These are phyloP conservation scores for Pseudocohnilembus persalinus DNA, from an alignment of 169 alveolate genomes.

Conservation along the genomic window DNA sequence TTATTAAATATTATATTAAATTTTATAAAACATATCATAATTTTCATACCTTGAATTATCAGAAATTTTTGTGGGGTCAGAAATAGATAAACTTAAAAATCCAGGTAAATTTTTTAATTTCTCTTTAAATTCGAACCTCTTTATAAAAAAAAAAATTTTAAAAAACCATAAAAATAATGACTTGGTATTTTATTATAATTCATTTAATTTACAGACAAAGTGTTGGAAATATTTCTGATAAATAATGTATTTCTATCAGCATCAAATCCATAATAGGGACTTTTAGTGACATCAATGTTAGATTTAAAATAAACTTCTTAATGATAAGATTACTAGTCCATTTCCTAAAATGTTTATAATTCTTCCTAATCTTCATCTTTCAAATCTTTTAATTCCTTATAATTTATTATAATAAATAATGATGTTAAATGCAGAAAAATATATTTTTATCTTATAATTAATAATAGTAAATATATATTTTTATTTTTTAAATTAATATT, in stretches of 20 bases:
- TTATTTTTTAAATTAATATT: no score
- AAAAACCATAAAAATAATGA: slow-evolving; percentile 26
- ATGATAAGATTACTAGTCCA: neutral
- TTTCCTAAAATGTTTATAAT: neutral
- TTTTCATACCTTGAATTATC: neutral
- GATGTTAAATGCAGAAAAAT: neutral
- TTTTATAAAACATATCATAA: no score
- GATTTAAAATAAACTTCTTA: neutral
- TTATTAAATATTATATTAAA: no score
- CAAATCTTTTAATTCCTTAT: neutral
- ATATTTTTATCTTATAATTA: no score
- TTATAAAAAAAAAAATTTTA: neutral
- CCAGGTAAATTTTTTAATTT: slow-evolving; percentile 48
- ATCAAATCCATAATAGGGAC: slow-evolving; percentile 41
- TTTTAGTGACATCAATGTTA: neutral
- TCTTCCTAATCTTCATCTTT: neutral
- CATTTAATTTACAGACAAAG: slow-evolving; percentile 29
- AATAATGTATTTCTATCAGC: slow-evolving; percentile 23
- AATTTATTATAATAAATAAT: no score
- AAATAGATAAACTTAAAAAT: neutral
- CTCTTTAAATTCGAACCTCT: slow-evolving; percentile 28
- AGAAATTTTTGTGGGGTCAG: neutral
- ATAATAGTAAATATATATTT: no score
- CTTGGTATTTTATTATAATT: slow-evolving; percentile 28
- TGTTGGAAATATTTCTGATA: slow-evolving; percentile 35